Evolutionary conservation across 495 filamentous ascomycete species (phyloP).

Genomic region (Podospora anserina): DNA sequence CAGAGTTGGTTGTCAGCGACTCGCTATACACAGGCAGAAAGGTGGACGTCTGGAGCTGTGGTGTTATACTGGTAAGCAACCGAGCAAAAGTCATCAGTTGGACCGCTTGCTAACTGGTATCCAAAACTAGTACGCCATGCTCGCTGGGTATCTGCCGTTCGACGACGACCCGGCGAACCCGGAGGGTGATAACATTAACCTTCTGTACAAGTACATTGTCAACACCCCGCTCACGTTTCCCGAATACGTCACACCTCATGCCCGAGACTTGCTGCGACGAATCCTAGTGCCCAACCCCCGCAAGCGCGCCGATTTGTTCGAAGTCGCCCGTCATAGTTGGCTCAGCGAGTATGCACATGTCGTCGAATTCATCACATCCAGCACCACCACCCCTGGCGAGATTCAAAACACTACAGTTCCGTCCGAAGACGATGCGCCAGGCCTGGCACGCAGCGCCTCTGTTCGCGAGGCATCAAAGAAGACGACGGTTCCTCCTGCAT

Average conservation of each 20-base stretch:
- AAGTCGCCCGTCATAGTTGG: conserved; percentile 98
- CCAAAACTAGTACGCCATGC: conserved; percentile 85
- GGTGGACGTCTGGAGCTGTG: conserved; percentile 99
- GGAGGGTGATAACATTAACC: conserved; percentile 98
- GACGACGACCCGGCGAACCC: conserved; percentile 98
- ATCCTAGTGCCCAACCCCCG: conserved; percentile 96
- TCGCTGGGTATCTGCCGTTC: conserved; percentile 97
- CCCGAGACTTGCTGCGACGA: conserved; percentile 83
- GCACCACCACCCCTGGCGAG: conserved; percentile 80
- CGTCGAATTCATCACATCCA: conserved; percentile 94
- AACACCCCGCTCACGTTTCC: conserved; percentile 96
- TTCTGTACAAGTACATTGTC: conserved; percentile 99
- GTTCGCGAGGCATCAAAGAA: conserved; percentile 83
- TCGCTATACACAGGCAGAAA: conserved; percentile 95
- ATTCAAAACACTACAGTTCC: conserved; percentile 77
- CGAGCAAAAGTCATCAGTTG: too few relatives aligned
- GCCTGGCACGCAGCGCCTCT: conserved; percentile 78
- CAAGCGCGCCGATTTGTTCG: conserved; percentile 93
- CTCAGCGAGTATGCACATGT: conserved; percentile 92
- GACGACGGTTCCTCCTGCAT: conserved; percentile 48
- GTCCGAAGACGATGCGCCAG: conserved; percentile 58
- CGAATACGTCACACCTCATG: conserved; percentile 98
- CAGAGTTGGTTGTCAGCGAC: conserved; percentile 96
- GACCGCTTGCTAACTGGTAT: conserved; percentile 12
- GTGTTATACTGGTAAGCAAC: conserved; percentile 90